Conservation (phyloP, 2,329 filamentous ascomycete species). For the Xylariaceae sp. region DNA sequence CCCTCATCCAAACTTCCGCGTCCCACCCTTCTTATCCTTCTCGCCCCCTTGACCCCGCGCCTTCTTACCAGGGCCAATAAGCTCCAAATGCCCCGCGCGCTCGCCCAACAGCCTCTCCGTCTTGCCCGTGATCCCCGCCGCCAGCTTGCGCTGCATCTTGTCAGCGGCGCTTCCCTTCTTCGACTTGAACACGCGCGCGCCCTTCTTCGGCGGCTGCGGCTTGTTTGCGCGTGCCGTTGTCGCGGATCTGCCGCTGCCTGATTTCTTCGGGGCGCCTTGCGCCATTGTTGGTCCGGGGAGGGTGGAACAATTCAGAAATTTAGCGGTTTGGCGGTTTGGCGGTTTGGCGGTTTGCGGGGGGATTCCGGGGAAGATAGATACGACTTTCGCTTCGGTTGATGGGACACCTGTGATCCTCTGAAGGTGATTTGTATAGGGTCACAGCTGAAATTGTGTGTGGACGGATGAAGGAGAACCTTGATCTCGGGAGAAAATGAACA, state of each 20-base stretch:
- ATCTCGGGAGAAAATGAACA: too few relatives aligned
- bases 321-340: neutral
- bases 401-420: too few relatives aligned
- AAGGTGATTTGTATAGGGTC: too few relatives aligned
- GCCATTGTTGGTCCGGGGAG: slow-evolving; percentile 38
- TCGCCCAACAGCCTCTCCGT: slow-evolving; percentile 56
- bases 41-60: slow-evolving; percentile 30
- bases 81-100: slow-evolving; percentile 53
- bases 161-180: slow-evolving; percentile 39
- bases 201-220: slow-evolving; percentile 36
- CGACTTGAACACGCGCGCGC: neutral
- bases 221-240: slow-evolving; percentile 44
- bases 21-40: slow-evolving; percentile 40
- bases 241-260: slow-evolving; percentile 36
- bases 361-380: neutral
- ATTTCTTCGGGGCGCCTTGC: slow-evolving; percentile 49
- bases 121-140: slow-evolving; percentile 47
- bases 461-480: too few relatives aligned
- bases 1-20: slow-evolving; percentile 50
- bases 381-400: too few relatives aligned
- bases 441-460: too few relatives aligned
- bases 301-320: too few relatives aligned
- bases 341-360: neutral
- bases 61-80: slow-evolving; percentile 47
- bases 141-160: slow-evolving; percentile 51